Percentiles rank a stretch among this genome's conserved stretches.
Conservation (phyloP, 1,139 yeast species). For the Saccharomycopsis hybrid region DNA sequence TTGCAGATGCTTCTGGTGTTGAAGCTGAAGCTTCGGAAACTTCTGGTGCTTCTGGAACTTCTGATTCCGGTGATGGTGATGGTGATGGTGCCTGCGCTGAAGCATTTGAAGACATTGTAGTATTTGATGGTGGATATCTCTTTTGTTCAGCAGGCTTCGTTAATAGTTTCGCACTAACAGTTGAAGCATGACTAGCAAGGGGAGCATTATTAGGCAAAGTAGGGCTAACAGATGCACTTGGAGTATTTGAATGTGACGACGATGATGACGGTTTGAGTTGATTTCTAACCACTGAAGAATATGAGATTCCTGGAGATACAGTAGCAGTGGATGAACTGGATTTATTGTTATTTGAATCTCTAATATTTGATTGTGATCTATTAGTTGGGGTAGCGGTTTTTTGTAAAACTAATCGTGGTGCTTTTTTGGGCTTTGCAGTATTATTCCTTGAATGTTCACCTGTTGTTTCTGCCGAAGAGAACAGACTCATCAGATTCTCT, state of each 20-base stretch:
- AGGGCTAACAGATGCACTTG: background rate
- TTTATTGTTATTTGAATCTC: background rate
- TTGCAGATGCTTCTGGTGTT: background rate
- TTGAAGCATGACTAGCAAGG: too few relatives aligned
- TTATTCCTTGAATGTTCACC: background rate
- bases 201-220: too few relatives aligned
- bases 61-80: background rate
- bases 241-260: background rate
- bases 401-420: conserved; percentile 10
- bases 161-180: background rate
- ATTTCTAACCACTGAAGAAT: conserved; percentile 16
- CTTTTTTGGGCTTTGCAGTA: conserved; percentile 1
- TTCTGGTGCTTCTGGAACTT: background rate
- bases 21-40: background rate
- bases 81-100: background rate
- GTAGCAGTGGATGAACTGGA: background rate
- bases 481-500: background rate
- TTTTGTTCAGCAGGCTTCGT: background rate
- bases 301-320: conserved; percentile 17
- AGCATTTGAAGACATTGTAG: background rate
- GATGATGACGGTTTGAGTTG: background rate
- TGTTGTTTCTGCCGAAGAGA: background rate
- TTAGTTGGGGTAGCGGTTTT: background rate
- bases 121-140: background rate
- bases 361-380: background rate